Evolutionary conservation across 257 asterid genomes (phyloP).

Genomic region (Solanum dulcamara): DNA sequence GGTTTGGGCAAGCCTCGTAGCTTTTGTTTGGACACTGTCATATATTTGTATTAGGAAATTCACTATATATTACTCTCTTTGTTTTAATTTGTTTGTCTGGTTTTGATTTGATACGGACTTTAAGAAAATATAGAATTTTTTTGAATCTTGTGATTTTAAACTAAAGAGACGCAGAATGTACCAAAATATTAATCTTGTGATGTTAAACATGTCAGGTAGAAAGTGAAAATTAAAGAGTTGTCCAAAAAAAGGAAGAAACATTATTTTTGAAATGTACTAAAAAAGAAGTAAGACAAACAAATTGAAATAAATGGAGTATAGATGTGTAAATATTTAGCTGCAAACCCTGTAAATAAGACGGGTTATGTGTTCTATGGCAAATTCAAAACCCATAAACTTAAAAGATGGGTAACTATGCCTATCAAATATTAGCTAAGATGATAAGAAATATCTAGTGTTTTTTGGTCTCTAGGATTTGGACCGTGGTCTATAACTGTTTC

Average conservation of each 20-base stretch:
- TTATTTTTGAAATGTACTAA: too few relatives aligned
- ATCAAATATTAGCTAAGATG: background rate
- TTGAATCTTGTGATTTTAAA: background rate
- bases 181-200: too few relatives aligned
- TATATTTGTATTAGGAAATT: too few relatives aligned
- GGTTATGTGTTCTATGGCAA: background rate
- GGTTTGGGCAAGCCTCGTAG: too few relatives aligned
- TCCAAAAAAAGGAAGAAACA: too few relatives aligned
- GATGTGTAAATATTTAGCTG: too few relatives aligned
- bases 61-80: background rate
- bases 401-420: background rate
- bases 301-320: too few relatives aligned
- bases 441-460: background rate
- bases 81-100: background rate
- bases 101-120: background rate
- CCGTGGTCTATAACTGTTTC: background rate
- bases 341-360: background rate
- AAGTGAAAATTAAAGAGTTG: background rate
- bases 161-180: too few relatives aligned
- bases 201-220: background rate
- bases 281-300: too few relatives aligned
- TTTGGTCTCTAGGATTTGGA: background rate
- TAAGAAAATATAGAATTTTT: accelerated
- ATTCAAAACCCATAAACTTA: background rate
- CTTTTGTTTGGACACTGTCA: too few relatives aligned